Base-by-base conservation (phyloP, 495 filamentous ascomycete genomes). In the Podospora fimiseda region DNA sequence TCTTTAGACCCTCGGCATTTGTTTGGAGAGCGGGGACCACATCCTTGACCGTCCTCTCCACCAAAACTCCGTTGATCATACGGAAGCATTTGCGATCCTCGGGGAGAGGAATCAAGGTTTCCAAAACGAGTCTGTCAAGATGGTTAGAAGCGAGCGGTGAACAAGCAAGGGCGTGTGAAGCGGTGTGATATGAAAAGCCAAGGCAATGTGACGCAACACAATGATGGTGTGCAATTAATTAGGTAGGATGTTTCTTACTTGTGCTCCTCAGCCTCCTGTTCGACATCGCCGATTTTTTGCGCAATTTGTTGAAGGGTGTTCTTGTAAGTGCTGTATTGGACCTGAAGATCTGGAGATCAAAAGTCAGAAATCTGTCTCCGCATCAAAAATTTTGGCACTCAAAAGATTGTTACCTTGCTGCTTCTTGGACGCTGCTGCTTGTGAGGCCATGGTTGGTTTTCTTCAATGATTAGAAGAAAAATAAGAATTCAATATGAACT, bases 181-280 rank as follows among this genome's bases (percentile, higher is more conserved):
- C 69, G 71, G 70, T 71, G 73, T 70, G 66, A 52, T 51, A 39
- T 48, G 27, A 14, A 27, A 20, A 50, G 46, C 50, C 45, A 42
- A 53, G 38, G 58, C 51, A 49, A 65, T 62, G 58, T 59, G 56
- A 61, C 40, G 27, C 44, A 53, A 24, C 50, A 16, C 44, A 49
- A 41, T 36, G 43, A 51, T 45, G 51, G 55, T 46, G 46, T 24
- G 45, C 43, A 33, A 15, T 37, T 8, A 46, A 48, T 16, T 38
- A 56, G 36, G 57, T 16, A 11, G 27, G 27, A 53, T 41, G 24
- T 48, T 41, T 76, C 87, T 70, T 70, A 98, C 93, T 93, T 97
- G 75, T 98, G 93, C 67, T 98, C 93, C 68, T 98, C 93, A 21
- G 88, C 83, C 62, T 98, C 93, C 65, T 94, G 88, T 71, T 98